Evolutionary conservation across 495 filamentous ascomycete species (phyloP).

Genomic region (Talaromyces stipitatus): DNA sequence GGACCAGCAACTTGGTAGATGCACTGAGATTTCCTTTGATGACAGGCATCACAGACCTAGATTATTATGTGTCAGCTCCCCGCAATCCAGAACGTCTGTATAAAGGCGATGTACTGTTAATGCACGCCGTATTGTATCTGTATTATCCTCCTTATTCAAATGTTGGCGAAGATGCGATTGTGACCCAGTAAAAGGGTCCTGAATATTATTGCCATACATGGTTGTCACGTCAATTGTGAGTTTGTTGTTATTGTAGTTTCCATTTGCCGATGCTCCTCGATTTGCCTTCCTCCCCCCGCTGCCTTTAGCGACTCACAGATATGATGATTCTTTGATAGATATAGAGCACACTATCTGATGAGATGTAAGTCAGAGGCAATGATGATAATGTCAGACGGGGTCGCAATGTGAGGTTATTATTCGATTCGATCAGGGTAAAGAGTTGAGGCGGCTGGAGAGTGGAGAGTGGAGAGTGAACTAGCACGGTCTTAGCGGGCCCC

Average conservation of each 20-base stretch:
- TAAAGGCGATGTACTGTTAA: background rate
- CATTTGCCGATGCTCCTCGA: background rate
- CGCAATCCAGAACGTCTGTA: background rate
- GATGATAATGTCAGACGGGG: background rate
- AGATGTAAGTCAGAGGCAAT: background rate
- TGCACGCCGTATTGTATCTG: background rate
- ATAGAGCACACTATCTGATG: background rate
- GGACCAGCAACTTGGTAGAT: background rate
- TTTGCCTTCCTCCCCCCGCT: background rate
- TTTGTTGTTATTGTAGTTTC: background rate
- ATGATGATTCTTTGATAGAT: background rate
- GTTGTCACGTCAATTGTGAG: background rate
- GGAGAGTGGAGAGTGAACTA: background rate
- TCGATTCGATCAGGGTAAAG: background rate
- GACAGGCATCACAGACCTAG: conserved; percentile 3
- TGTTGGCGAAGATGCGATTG: background rate
- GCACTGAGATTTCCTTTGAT: background rate
- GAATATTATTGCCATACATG: background rate
- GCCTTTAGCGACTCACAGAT: background rate
- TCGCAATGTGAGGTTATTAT: background rate
- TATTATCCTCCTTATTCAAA: background rate
- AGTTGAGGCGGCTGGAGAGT: background rate
- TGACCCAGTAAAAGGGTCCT: background rate
- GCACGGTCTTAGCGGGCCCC: background rate
- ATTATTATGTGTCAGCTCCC: background rate